Conservation (phyloP, 345 rosid species). For the Crucihimalaya himalaica region DNA sequence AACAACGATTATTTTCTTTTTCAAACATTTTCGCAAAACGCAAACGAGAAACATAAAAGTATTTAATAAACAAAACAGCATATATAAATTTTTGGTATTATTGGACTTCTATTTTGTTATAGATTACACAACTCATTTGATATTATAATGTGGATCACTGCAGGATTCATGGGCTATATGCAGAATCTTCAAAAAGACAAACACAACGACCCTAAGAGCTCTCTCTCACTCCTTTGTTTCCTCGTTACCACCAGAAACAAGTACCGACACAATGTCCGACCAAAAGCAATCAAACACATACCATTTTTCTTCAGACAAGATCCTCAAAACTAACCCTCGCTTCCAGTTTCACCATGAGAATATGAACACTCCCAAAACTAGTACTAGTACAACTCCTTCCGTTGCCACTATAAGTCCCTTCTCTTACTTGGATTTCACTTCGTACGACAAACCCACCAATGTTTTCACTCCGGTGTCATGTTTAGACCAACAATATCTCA, state of each 20-base stretch:
- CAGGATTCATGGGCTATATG: conserved; percentile 97
- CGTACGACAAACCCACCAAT: conserved; percentile 43
- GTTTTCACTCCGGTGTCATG: conserved; percentile 35
- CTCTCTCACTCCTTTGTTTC: conserved; percentile 76
- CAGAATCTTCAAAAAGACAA: conserved; percentile 88
- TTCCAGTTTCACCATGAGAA: conserved; percentile 42
- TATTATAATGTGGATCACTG: conserved; percentile 22
- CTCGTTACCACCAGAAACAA: conserved; percentile 45
- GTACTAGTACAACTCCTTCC: conserved; percentile 5
- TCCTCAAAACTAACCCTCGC: conserved; percentile 34
- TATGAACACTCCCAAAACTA: conserved; percentile 35
- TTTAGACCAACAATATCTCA: conserved; percentile 45
- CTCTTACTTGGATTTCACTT: conserved; percentile 42
- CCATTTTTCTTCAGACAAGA: conserved; percentile 41
- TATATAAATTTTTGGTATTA: not conserved
- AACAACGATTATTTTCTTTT: not conserved
- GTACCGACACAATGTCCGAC: conserved; percentile 41
- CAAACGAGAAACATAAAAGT: not conserved
- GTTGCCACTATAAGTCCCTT: conserved; percentile 33
- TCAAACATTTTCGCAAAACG: not conserved
- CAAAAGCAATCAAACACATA: conserved; percentile 36
- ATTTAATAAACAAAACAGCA: not conserved
- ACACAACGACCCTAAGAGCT: conserved; percentile 68
- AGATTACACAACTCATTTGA: not conserved
- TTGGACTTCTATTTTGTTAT: not conserved